Conservation (phyloP, 257 asterid genomes). For the Cinchona pubescens region DNA sequence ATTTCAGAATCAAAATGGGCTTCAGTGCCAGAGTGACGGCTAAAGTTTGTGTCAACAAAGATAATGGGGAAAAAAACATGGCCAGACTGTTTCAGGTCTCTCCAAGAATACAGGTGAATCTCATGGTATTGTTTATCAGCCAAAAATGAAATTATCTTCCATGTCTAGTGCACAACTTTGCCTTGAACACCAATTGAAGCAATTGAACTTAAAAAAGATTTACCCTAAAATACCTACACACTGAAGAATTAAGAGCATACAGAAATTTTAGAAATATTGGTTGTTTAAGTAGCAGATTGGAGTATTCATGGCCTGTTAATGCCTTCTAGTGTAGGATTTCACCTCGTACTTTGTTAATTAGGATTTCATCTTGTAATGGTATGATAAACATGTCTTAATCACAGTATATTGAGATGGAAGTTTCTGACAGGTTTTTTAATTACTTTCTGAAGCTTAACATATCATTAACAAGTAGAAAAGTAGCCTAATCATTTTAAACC, state of each 20-base stretch:
- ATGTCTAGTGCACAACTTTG: background rate
- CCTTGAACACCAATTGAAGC: background rate
- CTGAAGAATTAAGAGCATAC: background rate
- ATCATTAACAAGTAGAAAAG: background rate
- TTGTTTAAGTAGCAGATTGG: background rate
- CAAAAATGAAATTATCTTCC: background rate
- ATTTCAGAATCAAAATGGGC: background rate
- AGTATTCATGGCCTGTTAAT: background rate
- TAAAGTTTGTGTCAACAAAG: background rate
- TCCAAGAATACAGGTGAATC: background rate
- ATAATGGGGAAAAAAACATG: background rate
- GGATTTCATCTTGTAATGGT: background rate
- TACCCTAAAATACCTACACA: background rate
- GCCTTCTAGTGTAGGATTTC: background rate
- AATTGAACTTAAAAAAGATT: background rate
- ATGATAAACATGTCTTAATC: background rate
- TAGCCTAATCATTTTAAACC: background rate
- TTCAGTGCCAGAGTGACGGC: background rate
- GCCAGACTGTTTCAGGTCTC: background rate
- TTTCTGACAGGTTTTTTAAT: background rate
- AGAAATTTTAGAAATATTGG: background rate
- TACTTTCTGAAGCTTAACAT: background rate
- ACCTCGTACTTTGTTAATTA: background rate
- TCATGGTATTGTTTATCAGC: background rate
- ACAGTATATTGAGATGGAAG: background rate